Evolutionary conservation across 495 filamentous ascomycete genomes (phyloP).

Genomic region (Saxispiralis lemnorum): DNA sequence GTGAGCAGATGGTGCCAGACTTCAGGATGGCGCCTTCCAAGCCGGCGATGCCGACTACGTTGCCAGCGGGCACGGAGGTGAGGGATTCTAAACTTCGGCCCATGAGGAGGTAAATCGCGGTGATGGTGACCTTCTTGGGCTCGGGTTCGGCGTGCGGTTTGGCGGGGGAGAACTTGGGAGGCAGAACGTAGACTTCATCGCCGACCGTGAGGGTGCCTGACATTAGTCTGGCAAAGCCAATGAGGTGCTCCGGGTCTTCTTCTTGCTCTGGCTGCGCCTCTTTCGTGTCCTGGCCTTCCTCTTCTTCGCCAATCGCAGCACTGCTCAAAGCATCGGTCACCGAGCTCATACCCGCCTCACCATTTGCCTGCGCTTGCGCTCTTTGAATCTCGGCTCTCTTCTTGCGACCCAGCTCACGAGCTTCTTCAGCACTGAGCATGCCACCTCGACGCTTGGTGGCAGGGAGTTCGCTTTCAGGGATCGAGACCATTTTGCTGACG

Average conservation of each 20-base stretch:
- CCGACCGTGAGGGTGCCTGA: constrained; percentile 81
- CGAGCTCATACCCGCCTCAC: constrained; percentile 21
- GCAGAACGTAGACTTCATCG: constrained; percentile 75
- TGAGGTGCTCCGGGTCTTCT: constrained; percentile 64
- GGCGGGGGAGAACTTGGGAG: constrained; percentile 78
- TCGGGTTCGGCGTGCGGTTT: constrained; percentile 57
- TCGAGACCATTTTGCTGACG: constrained; percentile 94
- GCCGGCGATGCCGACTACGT: constrained; percentile 89
- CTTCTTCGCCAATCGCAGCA: constrained; percentile 30
- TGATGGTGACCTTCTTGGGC: constrained; percentile 68
- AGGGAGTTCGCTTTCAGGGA: constrained; percentile 76
- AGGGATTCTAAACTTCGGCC: constrained; percentile 74
- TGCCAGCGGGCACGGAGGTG: constrained; percentile 71
- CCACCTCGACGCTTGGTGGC: constrained; percentile 57
- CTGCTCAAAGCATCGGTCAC: constrained; percentile 39
- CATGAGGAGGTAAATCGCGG: constrained; percentile 89
- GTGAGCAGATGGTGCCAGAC: constrained; percentile 81
- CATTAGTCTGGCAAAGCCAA: constrained; percentile 86
- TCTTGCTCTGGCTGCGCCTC: constrained; percentile 26
- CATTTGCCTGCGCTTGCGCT: constrained; percentile 43
- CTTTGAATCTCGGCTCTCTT: constrained; percentile 75
- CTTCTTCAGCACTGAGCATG: constrained; percentile 70
- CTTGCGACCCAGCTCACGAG: constrained; percentile 66
- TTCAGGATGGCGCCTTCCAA: constrained; percentile 85
- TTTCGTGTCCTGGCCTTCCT: constrained; percentile 16